Conservation (phyloP, 116 monocot genomes). For the Posidonia oceanica region DNA sequence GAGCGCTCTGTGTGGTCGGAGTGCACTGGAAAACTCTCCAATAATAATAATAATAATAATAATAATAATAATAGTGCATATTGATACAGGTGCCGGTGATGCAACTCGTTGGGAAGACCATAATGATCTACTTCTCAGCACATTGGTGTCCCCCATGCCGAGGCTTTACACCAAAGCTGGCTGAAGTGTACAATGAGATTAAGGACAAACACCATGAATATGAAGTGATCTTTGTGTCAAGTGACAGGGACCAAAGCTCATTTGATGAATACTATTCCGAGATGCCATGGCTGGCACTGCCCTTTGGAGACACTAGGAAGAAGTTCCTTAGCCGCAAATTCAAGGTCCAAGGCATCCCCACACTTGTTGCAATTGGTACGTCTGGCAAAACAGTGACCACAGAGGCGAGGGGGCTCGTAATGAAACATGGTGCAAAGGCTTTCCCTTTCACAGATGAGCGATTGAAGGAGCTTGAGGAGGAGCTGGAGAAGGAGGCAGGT, state of each 20-base stretch:
- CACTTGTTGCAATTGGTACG: constrained; percentile 33
- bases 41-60: no score
- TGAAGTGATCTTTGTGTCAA: constrained; percentile 42
- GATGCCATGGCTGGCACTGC: constrained; percentile 64
- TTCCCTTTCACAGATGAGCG: constrained; percentile 58
- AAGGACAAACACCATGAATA: constrained; percentile 37
- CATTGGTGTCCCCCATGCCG: constrained; percentile 55
- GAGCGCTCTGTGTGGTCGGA: no score
- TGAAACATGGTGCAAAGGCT: constrained; percentile 25
- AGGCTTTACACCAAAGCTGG: constrained; percentile 25
- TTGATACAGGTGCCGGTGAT: constrained; percentile 18
- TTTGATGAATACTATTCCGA: constrained; percentile 33
- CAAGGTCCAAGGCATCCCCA: constrained; percentile 27
- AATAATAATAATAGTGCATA: neutral
- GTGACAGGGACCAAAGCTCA: constrained; percentile 28
- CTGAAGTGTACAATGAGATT: constrained; percentile 42
- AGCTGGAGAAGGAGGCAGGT: constrained; percentile 25
- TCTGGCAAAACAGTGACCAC: constrained; percentile 25
- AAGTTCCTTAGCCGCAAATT: constrained; percentile 19
- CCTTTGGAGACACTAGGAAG: constrained; percentile 27
- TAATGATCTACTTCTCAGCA: constrained; percentile 59
- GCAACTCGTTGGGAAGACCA: constrained; percentile 51
- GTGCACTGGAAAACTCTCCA: no score
- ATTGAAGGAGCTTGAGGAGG: constrained; percentile 23
- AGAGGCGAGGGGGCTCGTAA: constrained; percentile 21